phyloP scores from a whole-genome alignment of 805 yeast species.

The Schwanniomyces pseudopolymorphus region DNA sequence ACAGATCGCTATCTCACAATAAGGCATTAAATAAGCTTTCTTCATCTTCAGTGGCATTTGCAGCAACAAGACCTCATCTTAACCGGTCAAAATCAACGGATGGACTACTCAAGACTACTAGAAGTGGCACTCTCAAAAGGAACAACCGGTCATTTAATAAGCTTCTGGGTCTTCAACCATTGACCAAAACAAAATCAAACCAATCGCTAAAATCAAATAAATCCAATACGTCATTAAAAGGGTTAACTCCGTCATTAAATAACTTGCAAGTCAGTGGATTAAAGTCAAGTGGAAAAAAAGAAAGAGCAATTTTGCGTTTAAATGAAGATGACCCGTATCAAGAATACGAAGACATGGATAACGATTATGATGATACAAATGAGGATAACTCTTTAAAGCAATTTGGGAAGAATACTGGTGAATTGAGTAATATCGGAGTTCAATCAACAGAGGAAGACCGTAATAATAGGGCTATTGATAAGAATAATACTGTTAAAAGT shows the following conservation, averaged over 20 bases:
- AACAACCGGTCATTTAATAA: slow-evolving; percentile 39
- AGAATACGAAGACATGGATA: slow-evolving; percentile 36
- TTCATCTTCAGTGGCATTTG: slow-evolving; percentile 4
- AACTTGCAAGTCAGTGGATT: slow-evolving; percentile 24
- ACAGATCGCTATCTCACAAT: slow-evolving; percentile 27
- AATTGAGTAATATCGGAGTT: too few species aligned
- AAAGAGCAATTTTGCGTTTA: slow-evolving; percentile 37
- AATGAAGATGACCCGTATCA: slow-evolving; percentile 37
- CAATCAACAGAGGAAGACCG: too few species aligned
- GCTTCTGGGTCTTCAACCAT: slow-evolving; percentile 32
- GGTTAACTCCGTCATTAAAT: slow-evolving; percentile 13
- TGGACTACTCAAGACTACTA: slow-evolving; percentile 26
- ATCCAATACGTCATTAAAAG: slow-evolving; percentile 35
- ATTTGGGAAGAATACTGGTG: neutral
- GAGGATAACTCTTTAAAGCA: neutral
- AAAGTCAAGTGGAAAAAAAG: slow-evolving; percentile 36
- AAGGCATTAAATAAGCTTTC: slow-evolving; percentile 15
- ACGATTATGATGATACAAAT: slow-evolving; percentile 10
- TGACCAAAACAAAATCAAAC: slow-evolving; percentile 33
- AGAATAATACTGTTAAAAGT: too few species aligned
- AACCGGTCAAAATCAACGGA: slow-evolving; percentile 43
- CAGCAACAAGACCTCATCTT: slow-evolving; percentile 25
- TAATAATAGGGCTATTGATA: too few species aligned
- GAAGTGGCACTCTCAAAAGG: slow-evolving; percentile 24
- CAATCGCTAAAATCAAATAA: slow-evolving; percentile 30